Conservation (phyloP, 768 basidiomycete species). For the Crucibulum laeve region DNA sequence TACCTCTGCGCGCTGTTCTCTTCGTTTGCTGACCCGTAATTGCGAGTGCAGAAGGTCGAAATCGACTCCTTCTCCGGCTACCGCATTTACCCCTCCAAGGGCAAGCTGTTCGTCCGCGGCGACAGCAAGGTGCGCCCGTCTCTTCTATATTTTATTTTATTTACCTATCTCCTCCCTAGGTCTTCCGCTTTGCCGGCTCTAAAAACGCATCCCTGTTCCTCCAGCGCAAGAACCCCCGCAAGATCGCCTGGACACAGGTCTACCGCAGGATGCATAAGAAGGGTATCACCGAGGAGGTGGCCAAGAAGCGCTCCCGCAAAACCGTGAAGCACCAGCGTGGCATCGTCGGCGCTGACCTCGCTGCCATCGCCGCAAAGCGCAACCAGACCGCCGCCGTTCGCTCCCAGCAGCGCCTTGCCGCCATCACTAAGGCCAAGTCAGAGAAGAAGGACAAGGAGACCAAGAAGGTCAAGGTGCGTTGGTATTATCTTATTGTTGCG, state of each 20-base stretch:
- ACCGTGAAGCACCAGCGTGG: slow-evolving; percentile 98
- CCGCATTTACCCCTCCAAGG: slow-evolving; percentile 98
- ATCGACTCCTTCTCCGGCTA: slow-evolving; percentile 97
- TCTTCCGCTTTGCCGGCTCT: slow-evolving; percentile 92
- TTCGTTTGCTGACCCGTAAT: slow-evolving; percentile 11
- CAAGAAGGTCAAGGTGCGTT: slow-evolving; percentile 79
- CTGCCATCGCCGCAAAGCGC: slow-evolving; percentile 85
- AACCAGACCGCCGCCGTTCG: slow-evolving; percentile 89
- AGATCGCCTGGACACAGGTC: slow-evolving; percentile 95
- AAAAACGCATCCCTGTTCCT: slow-evolving; percentile 97
- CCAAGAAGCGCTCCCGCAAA: slow-evolving; percentile 96
- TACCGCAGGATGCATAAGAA: slow-evolving; percentile 99
- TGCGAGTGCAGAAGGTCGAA: slow-evolving; percentile 81
- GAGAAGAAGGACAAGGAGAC: slow-evolving; percentile 97
- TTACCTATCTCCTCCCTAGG: slow-evolving; percentile 35
- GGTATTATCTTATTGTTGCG: neutral
- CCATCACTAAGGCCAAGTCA: slow-evolving; percentile 90
- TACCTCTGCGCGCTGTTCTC: neutral
- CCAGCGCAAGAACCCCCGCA: slow-evolving; percentile 99
- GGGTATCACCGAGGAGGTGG: slow-evolving; percentile 98
- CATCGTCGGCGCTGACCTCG: slow-evolving; percentile 94
- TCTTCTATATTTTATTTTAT: neutral
- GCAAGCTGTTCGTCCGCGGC: slow-evolving; percentile 91
- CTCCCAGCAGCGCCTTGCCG: slow-evolving; percentile 72
- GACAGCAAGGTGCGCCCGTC: slow-evolving; percentile 80